Conservation (phyloP, 441 rosid species). For the Populus trichocarpa region DNA sequence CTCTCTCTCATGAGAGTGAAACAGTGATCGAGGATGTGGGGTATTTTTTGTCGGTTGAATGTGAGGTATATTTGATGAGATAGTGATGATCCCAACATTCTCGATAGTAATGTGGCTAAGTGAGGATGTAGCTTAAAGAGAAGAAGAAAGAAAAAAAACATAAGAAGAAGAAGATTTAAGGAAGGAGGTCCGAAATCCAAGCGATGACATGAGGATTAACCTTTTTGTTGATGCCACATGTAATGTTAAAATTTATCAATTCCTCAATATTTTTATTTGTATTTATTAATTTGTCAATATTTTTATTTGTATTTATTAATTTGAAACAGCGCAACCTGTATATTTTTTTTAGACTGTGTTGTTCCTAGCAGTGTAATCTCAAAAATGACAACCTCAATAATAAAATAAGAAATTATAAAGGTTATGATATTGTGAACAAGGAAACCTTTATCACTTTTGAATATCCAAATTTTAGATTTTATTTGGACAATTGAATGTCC, state of each 20-base stretch:
- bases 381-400: too few relatives aligned
- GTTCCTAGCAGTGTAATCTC: too few relatives aligned
- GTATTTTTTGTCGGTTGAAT: slow-evolving; percentile 24
- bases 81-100: slow-evolving; percentile 16
- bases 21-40: slow-evolving; percentile 10
- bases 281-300: too few relatives aligned
- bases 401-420: too few relatives aligned
- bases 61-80: slow-evolving; percentile 17
- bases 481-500: too few relatives aligned
- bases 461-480: too few relatives aligned
- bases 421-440: too few relatives aligned
- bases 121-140: not conserved
- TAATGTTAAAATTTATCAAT: slow-evolving; percentile 21
- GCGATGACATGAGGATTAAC: slow-evolving; percentile 12
- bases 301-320: too few relatives aligned
- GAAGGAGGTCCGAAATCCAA: slow-evolving; percentile 27
- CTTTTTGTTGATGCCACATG: slow-evolving; percentile 25
- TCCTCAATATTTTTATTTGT: not conserved
- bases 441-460: too few relatives aligned
- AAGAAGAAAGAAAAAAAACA: not conserved
- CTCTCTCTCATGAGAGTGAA: slow-evolving; percentile 7
- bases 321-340: too few relatives aligned
- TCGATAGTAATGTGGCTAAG: not conserved
- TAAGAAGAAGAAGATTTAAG: slow-evolving; percentile 7
- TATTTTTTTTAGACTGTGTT: too few relatives aligned